phyloP scores from a whole-genome alignment of 2,329 filamentous ascomycete genomes.

The Aspergillus arachidicola region DNA sequence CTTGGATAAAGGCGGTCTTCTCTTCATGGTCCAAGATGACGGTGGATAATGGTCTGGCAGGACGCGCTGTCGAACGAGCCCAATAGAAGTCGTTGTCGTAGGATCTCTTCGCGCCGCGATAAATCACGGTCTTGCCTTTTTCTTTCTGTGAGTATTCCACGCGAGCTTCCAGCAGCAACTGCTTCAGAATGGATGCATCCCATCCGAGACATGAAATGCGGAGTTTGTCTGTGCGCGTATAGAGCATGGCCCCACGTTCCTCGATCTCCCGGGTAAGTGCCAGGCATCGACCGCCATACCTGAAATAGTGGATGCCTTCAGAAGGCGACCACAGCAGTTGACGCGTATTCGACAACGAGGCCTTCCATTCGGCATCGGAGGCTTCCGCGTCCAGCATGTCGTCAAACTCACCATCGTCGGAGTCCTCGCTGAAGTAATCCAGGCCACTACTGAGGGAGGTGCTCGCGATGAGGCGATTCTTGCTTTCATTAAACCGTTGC shows the following conservation, averaged over 20 bases:
- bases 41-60: conserved; percentile 3
- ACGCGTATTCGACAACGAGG: conserved; percentile 10
- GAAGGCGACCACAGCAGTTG: conserved; percentile 9
- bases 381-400: conserved; percentile 2
- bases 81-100: conserved; percentile 5
- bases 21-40: conserved; percentile 5
- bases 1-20: conserved; percentile 2
- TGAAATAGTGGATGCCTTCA: conserved; percentile 7
- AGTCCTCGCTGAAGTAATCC: background rate
- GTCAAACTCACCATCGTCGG: background rate
- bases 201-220: conserved; percentile 9
- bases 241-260: background rate
- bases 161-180: conserved; percentile 9
- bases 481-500: conserved; percentile 1
- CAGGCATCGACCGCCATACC: conserved; percentile 6
- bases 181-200: conserved; percentile 4
- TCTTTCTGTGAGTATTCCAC: conserved; percentile 12
- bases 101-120: conserved; percentile 4
- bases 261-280: conserved; percentile 5
- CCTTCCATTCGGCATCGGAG: conserved; percentile 3
- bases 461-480: conserved; percentile 3
- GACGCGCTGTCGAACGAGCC: conserved; percentile 5
- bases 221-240: conserved; percentile 7
- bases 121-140: conserved; percentile 10
- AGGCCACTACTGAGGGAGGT: conserved; percentile 2